phyloP scores from a whole-genome alignment of 257 asterid genomes.

The Cruciata laevipes region DNA sequence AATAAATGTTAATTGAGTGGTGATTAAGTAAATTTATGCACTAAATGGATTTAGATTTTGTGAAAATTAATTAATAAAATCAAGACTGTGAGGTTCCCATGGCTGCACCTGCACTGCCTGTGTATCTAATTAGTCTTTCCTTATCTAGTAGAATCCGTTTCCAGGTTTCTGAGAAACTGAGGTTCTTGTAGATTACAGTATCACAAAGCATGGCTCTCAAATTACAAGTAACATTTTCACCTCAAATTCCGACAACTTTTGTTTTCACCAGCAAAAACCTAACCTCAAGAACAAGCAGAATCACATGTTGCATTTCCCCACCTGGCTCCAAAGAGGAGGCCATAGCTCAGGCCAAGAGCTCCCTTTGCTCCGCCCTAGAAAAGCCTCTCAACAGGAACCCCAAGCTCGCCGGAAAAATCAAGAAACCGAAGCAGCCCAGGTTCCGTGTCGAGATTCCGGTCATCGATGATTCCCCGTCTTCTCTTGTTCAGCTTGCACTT shows the following conservation, averaged over 20 bases:
- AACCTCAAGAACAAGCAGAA: conserved; percentile 21
- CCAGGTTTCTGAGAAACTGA: not conserved
- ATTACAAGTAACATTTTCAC: not conserved
- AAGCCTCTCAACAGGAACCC: conserved; percentile 78
- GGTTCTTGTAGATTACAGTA: not conserved
- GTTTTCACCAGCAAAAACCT: conserved; percentile 14
- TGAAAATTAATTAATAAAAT: too few species aligned
- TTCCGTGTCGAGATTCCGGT: conserved; percentile 78
- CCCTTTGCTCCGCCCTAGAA: conserved; percentile 56
- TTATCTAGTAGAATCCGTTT: not conserved
- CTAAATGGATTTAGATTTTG: too few species aligned
- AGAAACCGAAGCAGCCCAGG: conserved; percentile 77
- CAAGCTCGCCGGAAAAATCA: conserved; percentile 63
- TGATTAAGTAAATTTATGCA: too few species aligned
- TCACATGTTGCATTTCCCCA: conserved; percentile 46
- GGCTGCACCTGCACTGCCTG: not conserved
- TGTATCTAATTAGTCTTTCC: not conserved
- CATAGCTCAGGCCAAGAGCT: conserved; percentile 67
- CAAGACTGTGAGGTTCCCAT: conserved; percentile 8
- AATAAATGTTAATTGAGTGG: too few species aligned
- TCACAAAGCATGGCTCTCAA: conserved; percentile 11
- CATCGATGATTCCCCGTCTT: conserved; percentile 58
- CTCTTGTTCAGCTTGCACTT: conserved; percentile 57
- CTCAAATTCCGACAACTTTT: conserved; percentile 5
- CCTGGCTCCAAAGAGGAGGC: conserved; percentile 80